Evolutionary conservation across 345 rosid species (phyloP).

Genomic region (Eucalyptus sp.): DNA sequence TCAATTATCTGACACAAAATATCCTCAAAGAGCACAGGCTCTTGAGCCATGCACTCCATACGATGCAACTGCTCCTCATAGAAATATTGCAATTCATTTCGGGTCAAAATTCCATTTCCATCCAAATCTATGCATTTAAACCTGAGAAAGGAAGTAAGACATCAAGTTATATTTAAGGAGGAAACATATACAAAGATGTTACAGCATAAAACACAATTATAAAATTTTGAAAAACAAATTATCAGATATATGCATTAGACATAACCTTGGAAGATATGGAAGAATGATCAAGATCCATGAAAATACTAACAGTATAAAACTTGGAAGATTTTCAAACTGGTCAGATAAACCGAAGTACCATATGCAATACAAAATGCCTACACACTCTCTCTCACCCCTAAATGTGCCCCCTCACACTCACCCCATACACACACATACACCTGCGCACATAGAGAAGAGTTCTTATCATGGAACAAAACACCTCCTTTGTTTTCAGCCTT

Average conservation of each 20-base stretch:
- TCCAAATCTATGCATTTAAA: slow-evolving; percentile 87
- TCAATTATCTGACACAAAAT: slow-evolving; percentile 82
- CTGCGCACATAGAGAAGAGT: not conserved
- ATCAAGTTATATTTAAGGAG: not conserved
- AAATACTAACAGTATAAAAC: not conserved
- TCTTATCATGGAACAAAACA: not conserved
- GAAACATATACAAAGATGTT: not conserved
- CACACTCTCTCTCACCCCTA: not conserved
- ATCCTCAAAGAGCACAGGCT: slow-evolving; percentile 72
- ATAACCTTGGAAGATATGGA: not conserved
- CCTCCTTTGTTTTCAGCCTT: not conserved
- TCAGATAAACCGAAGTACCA: not conserved
- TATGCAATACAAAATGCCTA: not conserved
- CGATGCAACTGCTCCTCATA: slow-evolving; percentile 89
- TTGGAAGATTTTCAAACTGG: not conserved
- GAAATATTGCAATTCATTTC: slow-evolving; percentile 83
- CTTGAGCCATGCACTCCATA: slow-evolving; percentile 75
- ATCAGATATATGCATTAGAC: not conserved
- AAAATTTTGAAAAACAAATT: not conserved
- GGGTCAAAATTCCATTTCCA: slow-evolving; percentile 70
- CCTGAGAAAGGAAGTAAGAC: slow-evolving; percentile 23
- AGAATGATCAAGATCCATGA: not conserved
- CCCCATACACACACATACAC: not conserved
- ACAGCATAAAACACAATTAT: not conserved
- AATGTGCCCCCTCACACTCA: not conserved